Evolutionary conservation across 768 basidiomycete species (phyloP).

Genomic region (Mycena vitilis): DNA sequence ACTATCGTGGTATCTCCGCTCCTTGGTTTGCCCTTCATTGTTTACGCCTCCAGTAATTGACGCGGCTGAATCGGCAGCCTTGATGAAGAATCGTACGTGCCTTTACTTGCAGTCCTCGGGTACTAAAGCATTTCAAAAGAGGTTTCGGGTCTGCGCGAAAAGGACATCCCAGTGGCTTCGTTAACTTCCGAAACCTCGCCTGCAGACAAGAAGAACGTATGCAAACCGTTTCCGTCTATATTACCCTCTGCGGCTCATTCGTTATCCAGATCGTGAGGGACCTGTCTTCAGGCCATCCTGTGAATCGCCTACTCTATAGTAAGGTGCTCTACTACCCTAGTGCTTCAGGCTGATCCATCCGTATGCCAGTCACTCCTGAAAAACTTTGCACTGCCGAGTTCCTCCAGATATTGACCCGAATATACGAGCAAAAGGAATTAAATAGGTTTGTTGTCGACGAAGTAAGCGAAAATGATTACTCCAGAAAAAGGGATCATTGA

Average conservation of each 20-base stretch:
- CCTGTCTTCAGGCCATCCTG: slow-evolving; percentile 67
- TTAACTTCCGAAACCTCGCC: slow-evolving; percentile 74
- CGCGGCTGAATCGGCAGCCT: slow-evolving; percentile 54
- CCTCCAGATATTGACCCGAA: slow-evolving; percentile 56
- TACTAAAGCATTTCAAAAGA: slow-evolving; percentile 52
- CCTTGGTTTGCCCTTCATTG: slow-evolving; percentile 52
- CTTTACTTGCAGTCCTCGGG: not conserved
- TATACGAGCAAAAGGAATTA: slow-evolving; percentile 68
- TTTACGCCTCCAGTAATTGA: not conserved
- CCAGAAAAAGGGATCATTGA: slow-evolving; percentile 4
- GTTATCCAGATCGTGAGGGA: slow-evolving; percentile 72
- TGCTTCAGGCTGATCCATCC: not conserved
- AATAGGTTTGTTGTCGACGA: slow-evolving; percentile 87
- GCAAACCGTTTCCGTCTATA: not conserved
- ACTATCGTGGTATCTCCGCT: slow-evolving; percentile 84
- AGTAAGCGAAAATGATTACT: slow-evolving; percentile 50
- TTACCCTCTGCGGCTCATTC: not conserved
- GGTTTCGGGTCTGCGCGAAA: slow-evolving; percentile 66
- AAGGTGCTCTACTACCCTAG: slow-evolving; percentile 32
- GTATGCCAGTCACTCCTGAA: slow-evolving; percentile 77
- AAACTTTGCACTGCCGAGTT: slow-evolving; percentile 70
- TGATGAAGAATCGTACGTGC: slow-evolving; percentile 85
- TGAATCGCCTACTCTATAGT: slow-evolving; percentile 79
- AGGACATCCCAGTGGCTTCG: slow-evolving; percentile 68
- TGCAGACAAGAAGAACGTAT: slow-evolving; percentile 67